Conservation (phyloP, 345 rosid species). For the Salix koriyanagi region DNA sequence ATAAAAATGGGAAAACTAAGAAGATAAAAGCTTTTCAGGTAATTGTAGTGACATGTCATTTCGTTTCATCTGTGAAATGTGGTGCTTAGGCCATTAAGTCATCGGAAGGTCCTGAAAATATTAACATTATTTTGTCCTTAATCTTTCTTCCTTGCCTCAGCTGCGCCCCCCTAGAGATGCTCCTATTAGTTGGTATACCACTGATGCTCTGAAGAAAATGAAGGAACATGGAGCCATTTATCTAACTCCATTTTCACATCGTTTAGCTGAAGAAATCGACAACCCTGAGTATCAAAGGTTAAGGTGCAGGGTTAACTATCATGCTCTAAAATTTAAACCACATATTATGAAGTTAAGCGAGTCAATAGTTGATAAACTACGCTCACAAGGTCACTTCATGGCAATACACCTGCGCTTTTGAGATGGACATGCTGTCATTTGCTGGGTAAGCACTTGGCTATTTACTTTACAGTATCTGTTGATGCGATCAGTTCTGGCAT, state of each 20-base stretch:
- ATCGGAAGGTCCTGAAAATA: neutral
- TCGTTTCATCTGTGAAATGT: neutral
- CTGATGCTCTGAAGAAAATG: conserved; percentile 81
- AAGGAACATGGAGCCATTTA: conserved; percentile 92
- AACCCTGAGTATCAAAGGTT: conserved; percentile 84
- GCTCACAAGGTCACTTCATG: conserved; percentile 96
- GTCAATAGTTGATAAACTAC: conserved; percentile 89
- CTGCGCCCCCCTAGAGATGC: conserved; percentile 94
- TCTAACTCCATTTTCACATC: conserved; percentile 96
- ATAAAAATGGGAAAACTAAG: conserved; percentile 78
- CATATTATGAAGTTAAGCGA: conserved; percentile 86
- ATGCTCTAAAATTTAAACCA: conserved; percentile 92
- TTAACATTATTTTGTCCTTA: neutral
- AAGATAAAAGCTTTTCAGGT: conserved; percentile 94
- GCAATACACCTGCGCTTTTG: conserved; percentile 99
- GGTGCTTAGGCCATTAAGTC: neutral
- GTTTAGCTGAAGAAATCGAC: conserved; percentile 94
- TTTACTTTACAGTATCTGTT: neutral
- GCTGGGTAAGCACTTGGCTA: conserved; percentile 70
- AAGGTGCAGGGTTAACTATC: conserved; percentile 99
- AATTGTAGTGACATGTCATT: neutral
- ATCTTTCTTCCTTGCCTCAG: conserved; percentile 31
- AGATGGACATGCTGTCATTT: conserved; percentile 99
- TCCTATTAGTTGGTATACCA: conserved; percentile 80
- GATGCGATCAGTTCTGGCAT: neutral